Evolutionary conservation across 441 rosid species (phyloP), one percentile per base, ranked within the genome.

Genomic region (Pelargonium citronellum): DNA sequence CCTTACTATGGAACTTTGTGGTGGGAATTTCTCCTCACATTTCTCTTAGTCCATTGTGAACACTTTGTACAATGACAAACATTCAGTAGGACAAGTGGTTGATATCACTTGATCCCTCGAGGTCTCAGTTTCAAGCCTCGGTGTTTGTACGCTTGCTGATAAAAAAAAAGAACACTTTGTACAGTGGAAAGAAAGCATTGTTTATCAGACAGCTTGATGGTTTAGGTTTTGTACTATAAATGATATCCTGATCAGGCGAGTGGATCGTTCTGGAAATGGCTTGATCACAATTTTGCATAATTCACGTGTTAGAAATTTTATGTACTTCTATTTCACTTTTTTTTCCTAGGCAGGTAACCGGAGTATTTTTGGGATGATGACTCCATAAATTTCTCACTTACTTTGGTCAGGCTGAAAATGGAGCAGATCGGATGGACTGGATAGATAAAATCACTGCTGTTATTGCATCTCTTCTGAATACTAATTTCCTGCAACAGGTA

Each of bases 371-470:
- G 53, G 17, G 73, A 67, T 67, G 49, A 34, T 72, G 57, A 58
- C 64, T 65, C 44, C 43, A 39, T 62, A 55, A 17, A 20, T 16
- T 81, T 64, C 55, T 69, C n/a, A 69, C 46, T 65, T 71, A 44
- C 74, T 64, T 74, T 71, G 57, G 70, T 64, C 84, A 93, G 98
- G 96, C 97, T 75, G 98, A 93, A 83, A 89, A 86, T 83, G 96
- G 78, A 82, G 87, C 89, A 41, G 98, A 93, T 78, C 84, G 91
- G 85, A 82, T 82, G 87, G 97, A 93, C 65, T 91, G 98, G 98
- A 87, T 87, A 66, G 82, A 85, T 80, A 91, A 93, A 76, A 89
- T 89, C 68, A 88, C 87, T 68, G 84, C 82, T 64, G 96, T 87
- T 55, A 91, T 89, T 67, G 84, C 89, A 74, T 86, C 95, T 20